Conservation (phyloP, 2,329 filamentous ascomycete genomes). For the Paracorniculantispora psalliotae region DNA sequence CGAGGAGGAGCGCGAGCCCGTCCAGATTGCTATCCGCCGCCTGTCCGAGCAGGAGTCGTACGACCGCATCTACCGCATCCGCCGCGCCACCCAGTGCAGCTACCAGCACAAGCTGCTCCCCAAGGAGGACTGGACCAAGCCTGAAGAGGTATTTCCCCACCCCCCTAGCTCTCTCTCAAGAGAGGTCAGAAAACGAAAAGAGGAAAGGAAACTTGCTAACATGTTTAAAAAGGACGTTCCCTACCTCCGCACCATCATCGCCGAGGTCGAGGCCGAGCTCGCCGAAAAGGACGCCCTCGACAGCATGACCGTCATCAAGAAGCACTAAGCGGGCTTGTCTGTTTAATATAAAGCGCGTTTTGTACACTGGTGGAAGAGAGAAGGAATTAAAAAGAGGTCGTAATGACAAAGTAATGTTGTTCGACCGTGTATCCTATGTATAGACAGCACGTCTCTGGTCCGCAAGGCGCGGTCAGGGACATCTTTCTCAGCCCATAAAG, state of each 20-base stretch:
- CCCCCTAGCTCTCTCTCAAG: background rate
- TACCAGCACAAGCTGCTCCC: constrained; percentile 60
- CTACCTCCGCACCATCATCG: constrained; percentile 51
- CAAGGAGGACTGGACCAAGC: constrained; percentile 56
- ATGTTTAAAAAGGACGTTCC: constrained; percentile 39
- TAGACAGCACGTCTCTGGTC: constrained; percentile 24
- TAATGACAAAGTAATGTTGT: too few species aligned
- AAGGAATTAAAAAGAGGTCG: background rate
- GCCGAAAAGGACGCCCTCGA: constrained; percentile 51
- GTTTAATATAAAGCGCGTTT: background rate
- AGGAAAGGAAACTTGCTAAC: background rate
- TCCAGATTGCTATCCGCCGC: constrained; percentile 85
- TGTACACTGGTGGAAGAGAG: background rate
- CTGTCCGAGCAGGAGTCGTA: constrained; percentile 86
- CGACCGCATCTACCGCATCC: constrained; percentile 95
- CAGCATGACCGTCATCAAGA: constrained; percentile 46
- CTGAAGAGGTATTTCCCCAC: constrained; percentile 40
- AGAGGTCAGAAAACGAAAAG: too few species aligned
- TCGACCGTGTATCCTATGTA: constrained; percentile 34
- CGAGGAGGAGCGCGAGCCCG: constrained; percentile 82
- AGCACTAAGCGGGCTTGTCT: constrained; percentile 40
- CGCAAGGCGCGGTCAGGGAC: background rate
- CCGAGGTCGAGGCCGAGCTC: constrained; percentile 44
- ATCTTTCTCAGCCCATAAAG: constrained; percentile 3
- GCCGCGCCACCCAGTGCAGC: constrained; percentile 81